Base-by-base conservation (phyloP, 2,329 filamentous ascomycete species). In the Beauveria varroae region DNA sequence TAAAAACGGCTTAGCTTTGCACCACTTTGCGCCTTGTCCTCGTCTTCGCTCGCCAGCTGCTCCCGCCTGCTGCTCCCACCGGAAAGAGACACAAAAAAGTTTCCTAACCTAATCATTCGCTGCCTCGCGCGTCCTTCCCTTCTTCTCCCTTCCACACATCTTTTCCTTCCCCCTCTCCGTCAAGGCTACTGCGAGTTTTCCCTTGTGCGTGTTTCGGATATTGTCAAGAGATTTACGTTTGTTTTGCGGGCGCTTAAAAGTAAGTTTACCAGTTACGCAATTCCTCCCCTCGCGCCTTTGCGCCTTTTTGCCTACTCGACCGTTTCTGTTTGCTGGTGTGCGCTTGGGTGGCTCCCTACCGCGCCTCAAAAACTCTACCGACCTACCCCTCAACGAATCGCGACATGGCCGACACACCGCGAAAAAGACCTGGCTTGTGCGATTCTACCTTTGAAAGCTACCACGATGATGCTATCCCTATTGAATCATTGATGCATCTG, bases 201-300 rank as follows among this genome's bases (percentile, higher is more conserved):
- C 75, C 74, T 77, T 76, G 71, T 74, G 74, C 74, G 73, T 75
- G 72, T 75, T 76, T 76, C 73, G 73, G 72, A 73, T 72, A 68
- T 75, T 74, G 72, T 71, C 73, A 74, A 71, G 74, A 69, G 72
- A 70, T 74, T 74, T 73, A 72, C 73, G 71, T 74, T 75, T 75
- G 76, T 78, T 74, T 78, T 78, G 73, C 75, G 76, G 78, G 78
- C 78, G 77, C 78, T 73, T 74, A 81, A 81, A 80, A 81, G 79
- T 81, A 73, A 81, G 79, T 81, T 65, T 66, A 62, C 22, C 49
- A 30, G 16, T 10, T 22, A n/a, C 20, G n/a, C 30, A n/a, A 46
- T 41, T 37, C 18, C 37, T n/a, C 20, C 9, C n/a, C 8, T 52
- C 20, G 5, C n/a, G 18, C 30, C 30, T 43, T 52, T 50, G 60